Conservation (phyloP, 805 yeast genomes). For the Metschnikowia kofuensis region DNA sequence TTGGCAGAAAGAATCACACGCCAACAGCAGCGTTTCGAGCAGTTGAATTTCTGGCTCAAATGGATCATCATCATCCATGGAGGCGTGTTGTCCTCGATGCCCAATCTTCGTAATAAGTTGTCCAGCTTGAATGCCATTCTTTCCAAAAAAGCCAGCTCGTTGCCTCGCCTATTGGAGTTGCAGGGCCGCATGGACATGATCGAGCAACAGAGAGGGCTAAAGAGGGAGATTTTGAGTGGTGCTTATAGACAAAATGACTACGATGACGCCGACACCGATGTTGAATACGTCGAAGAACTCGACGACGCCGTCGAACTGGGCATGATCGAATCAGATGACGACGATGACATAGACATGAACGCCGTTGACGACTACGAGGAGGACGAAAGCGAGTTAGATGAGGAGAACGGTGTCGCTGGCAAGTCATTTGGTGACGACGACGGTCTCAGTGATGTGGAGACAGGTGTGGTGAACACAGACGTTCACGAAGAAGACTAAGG, state of each 20-base stretch:
- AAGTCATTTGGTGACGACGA: no score
- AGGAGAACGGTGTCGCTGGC: slow-evolving; percentile 14
- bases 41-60: slow-evolving; percentile 52
- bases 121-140: slow-evolving; percentile 47
- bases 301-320: slow-evolving; percentile 43
- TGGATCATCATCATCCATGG: slow-evolving; percentile 57
- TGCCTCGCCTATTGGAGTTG: slow-evolving; percentile 50
- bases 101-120: slow-evolving; percentile 42
- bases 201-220: slow-evolving; percentile 41
- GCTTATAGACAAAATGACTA: slow-evolving; percentile 21
- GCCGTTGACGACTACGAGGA: slow-evolving; percentile 8
- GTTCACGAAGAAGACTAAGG: slow-evolving; percentile 12
- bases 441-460: slow-evolving; percentile 9
- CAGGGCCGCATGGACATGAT: slow-evolving; percentile 49
- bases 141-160: slow-evolving; percentile 45
- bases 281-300: slow-evolving; percentile 71
- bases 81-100: slow-evolving; percentile 44
- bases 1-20: slow-evolving; percentile 51
- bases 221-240: slow-evolving; percentile 35
- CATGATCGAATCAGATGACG: slow-evolving; percentile 19
- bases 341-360: slow-evolving; percentile 12
- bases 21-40: slow-evolving; percentile 49
- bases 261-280: slow-evolving; percentile 45
- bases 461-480: slow-evolving; percentile 16
- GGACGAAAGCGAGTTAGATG: slow-evolving; percentile 11